Percentiles rank a stretch among this genome's conserved stretches.
These are phyloP conservation scores for Botryotinia globosa DNA, from an alignment of 2,329 filamentous ascomycete genomes.

Conservation along the genomic window DNA sequence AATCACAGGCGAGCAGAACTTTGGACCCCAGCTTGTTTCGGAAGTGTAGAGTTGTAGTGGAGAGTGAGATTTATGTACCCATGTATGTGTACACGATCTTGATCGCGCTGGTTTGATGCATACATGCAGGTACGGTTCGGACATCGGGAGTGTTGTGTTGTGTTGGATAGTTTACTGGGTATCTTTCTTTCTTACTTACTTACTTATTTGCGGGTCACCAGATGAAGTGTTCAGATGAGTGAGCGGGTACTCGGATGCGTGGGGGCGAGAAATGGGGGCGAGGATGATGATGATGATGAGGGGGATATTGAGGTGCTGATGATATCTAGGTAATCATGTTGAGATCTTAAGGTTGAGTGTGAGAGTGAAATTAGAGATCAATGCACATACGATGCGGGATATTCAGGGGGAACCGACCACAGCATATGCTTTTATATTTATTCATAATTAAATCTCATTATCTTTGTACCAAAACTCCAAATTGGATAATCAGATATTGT, in stretches of 20 bases:
- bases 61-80: not conserved
- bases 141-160: not conserved
- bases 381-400: not conserved
- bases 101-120: no score
- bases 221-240: not conserved
- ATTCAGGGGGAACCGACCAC: not conserved
- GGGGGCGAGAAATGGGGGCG: no score
- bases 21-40: not conserved
- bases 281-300: not conserved
- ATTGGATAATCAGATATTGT: not conserved
- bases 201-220: not conserved
- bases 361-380: not conserved
- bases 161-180: not conserved
- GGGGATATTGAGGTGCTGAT: not conserved
- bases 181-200: not conserved
- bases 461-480: not conserved
- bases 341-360: not conserved
- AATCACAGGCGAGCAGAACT: not conserved
- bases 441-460: not conserved
- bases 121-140: not conserved
- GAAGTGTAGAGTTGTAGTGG: not conserved
- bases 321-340: not conserved
- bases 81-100: not conserved
- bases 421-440: not conserved
- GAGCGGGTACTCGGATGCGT: not conserved